phyloP scores from a whole-genome alignment of 495 filamentous ascomycete species.

The Chlorociboria aeruginascens region DNA sequence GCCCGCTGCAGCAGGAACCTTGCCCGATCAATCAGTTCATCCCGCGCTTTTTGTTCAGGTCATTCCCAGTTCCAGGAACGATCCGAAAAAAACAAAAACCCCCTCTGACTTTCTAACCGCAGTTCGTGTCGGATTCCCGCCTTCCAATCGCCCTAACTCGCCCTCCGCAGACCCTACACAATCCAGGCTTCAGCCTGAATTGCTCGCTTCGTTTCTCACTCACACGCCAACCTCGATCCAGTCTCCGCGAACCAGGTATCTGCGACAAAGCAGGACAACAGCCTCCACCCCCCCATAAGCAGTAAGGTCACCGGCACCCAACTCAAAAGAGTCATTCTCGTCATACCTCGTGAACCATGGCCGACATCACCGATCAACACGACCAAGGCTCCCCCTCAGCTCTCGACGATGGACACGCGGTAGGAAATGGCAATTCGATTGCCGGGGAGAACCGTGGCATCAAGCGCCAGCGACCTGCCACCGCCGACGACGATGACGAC shows the following conservation, averaged over 20 bases:
- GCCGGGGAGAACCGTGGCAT: conserved; percentile 62
- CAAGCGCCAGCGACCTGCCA: conserved; percentile 78
- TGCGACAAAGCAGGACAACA: conserved; percentile 19
- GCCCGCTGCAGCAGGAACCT: conserved; percentile 36
- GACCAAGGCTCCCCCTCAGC: conserved; percentile 46
- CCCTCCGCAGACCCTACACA: too few species aligned
- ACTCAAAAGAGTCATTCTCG: conserved; percentile 20
- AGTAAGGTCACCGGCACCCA: conserved; percentile 22
- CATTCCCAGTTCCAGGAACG: conserved; percentile 3
- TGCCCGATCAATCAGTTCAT: conserved; percentile 38
- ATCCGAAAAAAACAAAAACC: background rate
- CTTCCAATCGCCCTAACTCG: conserved; percentile 1
- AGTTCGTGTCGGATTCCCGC: conserved; percentile 6
- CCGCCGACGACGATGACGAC: conserved; percentile 91
- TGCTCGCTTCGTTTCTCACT: conserved; percentile 19
- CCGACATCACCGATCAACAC: conserved; percentile 51
- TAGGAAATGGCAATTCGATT: conserved; percentile 49
- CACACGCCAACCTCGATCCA: conserved; percentile 22
- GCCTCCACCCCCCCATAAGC: conserved; percentile 18
- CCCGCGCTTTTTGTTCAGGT: conserved; percentile 16
- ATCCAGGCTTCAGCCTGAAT: conserved; percentile 4
- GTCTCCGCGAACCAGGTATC: conserved; percentile 16
- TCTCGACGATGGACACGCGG: conserved; percentile 45
- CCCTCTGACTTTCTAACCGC: conserved; percentile 6
- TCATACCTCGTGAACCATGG: conserved; percentile 31